Conservation (phyloP, 148 eudicot genomes). For the Gaultheria prostrata region DNA sequence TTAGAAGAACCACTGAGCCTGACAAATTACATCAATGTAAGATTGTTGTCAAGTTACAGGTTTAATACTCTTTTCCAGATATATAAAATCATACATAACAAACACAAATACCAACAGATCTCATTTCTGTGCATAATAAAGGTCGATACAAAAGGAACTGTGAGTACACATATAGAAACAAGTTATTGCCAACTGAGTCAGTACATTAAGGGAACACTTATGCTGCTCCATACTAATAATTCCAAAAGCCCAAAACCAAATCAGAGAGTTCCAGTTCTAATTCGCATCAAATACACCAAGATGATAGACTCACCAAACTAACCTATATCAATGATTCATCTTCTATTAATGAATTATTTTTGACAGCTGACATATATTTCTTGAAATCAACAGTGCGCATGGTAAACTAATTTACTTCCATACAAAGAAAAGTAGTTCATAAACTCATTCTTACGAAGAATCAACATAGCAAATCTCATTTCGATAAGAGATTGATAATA, state of each 20-base stretch:
- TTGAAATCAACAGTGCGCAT: not conserved
- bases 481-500: not conserved
- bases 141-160: not conserved
- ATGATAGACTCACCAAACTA: not conserved
- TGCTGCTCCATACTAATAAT: not conserved
- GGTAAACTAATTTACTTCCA: not conserved
- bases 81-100: not conserved
- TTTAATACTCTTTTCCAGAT: not conserved
- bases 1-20: slow-evolving; percentile 11
- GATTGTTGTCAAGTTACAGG: not conserved
- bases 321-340: not conserved
- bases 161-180: not conserved
- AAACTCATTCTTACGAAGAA: not conserved
- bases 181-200: not conserved
- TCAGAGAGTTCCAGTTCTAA: not conserved
- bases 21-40: not conserved
- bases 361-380: not conserved
- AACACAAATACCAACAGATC: not conserved
- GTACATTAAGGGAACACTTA: not conserved
- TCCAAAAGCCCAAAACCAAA: not conserved
- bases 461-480: not conserved
- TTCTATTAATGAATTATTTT: not conserved
- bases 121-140: not conserved
- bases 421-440: not conserved
- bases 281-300: not conserved